These are phyloP conservation scores for Cladophialophora chaetospira DNA, from an alignment of 2,329 filamentous ascomycete genomes.

Conservation along the genomic window DNA sequence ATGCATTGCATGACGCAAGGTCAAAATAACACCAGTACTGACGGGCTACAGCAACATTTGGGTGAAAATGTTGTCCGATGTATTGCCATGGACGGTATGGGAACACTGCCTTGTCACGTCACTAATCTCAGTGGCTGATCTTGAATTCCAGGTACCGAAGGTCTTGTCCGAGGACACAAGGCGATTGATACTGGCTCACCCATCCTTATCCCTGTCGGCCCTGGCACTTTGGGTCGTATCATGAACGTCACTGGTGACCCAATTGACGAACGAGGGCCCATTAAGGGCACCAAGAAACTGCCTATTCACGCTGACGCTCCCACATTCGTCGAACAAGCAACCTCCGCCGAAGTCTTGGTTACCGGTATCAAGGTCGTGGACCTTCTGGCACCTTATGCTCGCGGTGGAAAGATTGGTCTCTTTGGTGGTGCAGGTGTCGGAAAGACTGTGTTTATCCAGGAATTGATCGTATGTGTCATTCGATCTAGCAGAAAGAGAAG, in stretches of 20 bases:
- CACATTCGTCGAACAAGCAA: constrained; percentile 92
- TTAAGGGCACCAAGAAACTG: constrained; percentile 84
- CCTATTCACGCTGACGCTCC: constrained; percentile 96
- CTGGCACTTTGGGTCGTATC: constrained; percentile 94
- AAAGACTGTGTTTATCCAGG: constrained; percentile 99
- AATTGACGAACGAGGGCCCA: constrained; percentile 98
- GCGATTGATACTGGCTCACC: constrained; percentile 87
- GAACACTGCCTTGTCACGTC: neutral
- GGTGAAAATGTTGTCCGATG: constrained; percentile 98
- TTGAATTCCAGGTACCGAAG: constrained; percentile 78
- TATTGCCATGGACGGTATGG: constrained; percentile 98
- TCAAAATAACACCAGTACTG: constrained; percentile 26
- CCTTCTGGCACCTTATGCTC: constrained; percentile 95
- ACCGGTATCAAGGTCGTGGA: constrained; percentile 99
- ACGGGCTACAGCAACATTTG: constrained; percentile 80
- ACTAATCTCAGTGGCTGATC: neutral
- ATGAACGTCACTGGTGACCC: constrained; percentile 99
- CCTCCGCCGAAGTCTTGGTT: constrained; percentile 90
- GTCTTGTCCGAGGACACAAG: constrained; percentile 90
- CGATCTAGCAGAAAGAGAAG: constrained; percentile 8
- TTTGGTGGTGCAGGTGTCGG: constrained; percentile 99
- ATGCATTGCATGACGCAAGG: constrained; percentile 47
- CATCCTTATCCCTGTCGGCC: constrained; percentile 95
- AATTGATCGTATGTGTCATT: constrained; percentile 72
- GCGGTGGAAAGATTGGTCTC: constrained; percentile 99